Conservation (phyloP, 2,329 filamentous ascomycete species). For the Pezicula radicicola region DNA sequence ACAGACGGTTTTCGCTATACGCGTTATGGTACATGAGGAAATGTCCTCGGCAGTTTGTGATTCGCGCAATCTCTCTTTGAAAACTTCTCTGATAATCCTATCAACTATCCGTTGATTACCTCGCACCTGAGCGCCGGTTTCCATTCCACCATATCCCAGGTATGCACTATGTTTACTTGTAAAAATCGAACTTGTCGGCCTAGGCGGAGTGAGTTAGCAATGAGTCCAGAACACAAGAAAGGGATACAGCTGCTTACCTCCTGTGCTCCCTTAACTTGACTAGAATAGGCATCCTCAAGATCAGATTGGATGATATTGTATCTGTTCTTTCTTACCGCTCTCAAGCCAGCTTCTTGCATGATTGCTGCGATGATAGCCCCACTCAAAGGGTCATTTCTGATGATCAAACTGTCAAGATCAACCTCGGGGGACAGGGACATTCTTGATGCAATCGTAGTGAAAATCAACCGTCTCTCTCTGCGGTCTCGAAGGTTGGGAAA, state of each 20-base stretch:
- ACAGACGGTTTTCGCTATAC: too few relatives aligned
- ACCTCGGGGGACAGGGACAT: slow-evolving; percentile 98
- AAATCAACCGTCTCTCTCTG: slow-evolving; percentile 92
- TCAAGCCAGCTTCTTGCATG: slow-evolving; percentile 96
- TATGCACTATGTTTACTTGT: slow-evolving; percentile 55
- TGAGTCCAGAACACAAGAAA: neutral
- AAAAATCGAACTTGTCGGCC: slow-evolving; percentile 85
- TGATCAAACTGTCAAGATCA: slow-evolving; percentile 92
- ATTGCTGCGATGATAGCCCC: slow-evolving; percentile 97
- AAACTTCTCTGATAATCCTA: too few relatives aligned
- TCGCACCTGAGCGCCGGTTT: neutral
- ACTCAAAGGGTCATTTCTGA: slow-evolving; percentile 91
- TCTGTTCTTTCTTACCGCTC: slow-evolving; percentile 93
- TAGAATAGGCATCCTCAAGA: slow-evolving; percentile 94
- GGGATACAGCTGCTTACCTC: slow-evolving; percentile 53
- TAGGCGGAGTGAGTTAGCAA: slow-evolving; percentile 28
- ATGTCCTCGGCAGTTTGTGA: too few relatives aligned
- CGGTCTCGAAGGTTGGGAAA: slow-evolving; percentile 94
- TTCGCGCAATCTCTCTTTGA: too few relatives aligned
- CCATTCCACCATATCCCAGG: neutral
- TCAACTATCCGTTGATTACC: too few relatives aligned
- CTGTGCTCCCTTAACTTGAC: slow-evolving; percentile 84
- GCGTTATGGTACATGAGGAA: too few relatives aligned
- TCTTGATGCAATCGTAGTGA: slow-evolving; percentile 92
- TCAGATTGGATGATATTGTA: slow-evolving; percentile 99